Evolutionary conservation across 352 stramenopile genomes (phyloP).

Genomic region (Phytophthora capsici): DNA sequence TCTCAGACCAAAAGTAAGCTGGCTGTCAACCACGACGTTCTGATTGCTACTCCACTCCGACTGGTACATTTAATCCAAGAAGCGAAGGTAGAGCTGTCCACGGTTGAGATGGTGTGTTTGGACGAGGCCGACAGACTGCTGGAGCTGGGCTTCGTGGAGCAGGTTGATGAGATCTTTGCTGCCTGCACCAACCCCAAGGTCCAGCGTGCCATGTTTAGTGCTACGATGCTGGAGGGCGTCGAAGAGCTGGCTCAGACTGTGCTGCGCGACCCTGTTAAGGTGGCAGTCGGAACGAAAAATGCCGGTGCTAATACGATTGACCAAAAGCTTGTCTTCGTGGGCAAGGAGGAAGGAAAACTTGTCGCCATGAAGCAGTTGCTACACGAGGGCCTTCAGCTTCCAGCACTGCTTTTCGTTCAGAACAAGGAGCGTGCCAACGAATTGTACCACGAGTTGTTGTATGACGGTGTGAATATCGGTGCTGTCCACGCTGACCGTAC

Average conservation of each 20-base stretch:
- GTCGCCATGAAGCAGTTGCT: slow-evolving; percentile 95
- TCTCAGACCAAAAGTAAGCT: slow-evolving; percentile 83
- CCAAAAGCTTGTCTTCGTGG: slow-evolving; percentile 98
- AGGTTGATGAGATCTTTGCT: slow-evolving; percentile 98
- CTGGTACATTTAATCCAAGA: slow-evolving; percentile 93
- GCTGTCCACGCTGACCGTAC: slow-evolving; percentile 97
- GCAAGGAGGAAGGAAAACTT: slow-evolving; percentile 99
- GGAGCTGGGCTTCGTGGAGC: slow-evolving; percentile 95
- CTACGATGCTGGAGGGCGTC: slow-evolving; percentile 96
- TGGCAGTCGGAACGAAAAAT: slow-evolving; percentile 94
- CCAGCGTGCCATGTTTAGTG: slow-evolving; percentile 97
- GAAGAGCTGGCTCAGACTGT: slow-evolving; percentile 96
- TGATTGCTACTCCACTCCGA: slow-evolving; percentile 97
- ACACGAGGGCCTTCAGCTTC: slow-evolving; percentile 93
- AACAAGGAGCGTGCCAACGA: slow-evolving; percentile 98
- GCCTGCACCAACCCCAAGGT: slow-evolving; percentile 87
- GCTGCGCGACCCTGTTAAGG: slow-evolving; percentile 95
- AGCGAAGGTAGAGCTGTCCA: slow-evolving; percentile 81
- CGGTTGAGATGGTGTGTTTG: slow-evolving; percentile 95
- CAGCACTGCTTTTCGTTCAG: slow-evolving; percentile 98
- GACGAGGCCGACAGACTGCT: slow-evolving; percentile 99
- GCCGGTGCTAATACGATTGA: slow-evolving; percentile 89
- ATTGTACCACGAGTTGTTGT: slow-evolving; percentile 97
- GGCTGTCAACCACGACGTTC: slow-evolving; percentile 91
- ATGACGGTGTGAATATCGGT: slow-evolving; percentile 98